phyloP scores from a whole-genome alignment of 2,329 filamentous ascomycete species.

The Emergomyces orientalis region DNA sequence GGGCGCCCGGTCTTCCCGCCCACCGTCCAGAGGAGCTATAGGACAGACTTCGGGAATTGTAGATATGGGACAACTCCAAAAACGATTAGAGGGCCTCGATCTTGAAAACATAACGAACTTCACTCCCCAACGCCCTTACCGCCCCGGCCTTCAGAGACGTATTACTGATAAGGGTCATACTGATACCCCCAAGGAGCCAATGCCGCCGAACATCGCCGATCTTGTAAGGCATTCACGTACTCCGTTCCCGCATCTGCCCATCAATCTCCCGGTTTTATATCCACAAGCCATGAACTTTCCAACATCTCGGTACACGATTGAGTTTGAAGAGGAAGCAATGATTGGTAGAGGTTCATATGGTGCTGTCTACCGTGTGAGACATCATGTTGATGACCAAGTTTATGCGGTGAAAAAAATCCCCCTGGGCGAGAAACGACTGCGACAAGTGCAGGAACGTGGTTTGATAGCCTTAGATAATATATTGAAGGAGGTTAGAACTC shows the following conservation, averaged over 20 bases:
- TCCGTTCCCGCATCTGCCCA: slow-evolving; percentile 14
- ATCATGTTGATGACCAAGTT: slow-evolving; percentile 51
- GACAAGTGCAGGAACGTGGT: slow-evolving; percentile 44
- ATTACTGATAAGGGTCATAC: slow-evolving; percentile 11
- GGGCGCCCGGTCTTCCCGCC: slow-evolving; percentile 16
- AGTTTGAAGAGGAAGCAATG: slow-evolving; percentile 46
- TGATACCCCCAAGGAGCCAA: slow-evolving; percentile 8
- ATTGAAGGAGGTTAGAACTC: slow-evolving; percentile 51
- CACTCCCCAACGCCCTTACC: background rate
- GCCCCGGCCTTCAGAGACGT: slow-evolving; percentile 8
- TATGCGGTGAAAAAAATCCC: slow-evolving; percentile 61
- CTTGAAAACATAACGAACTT: background rate
- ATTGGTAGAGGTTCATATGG: slow-evolving; percentile 59
- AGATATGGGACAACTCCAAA: background rate
- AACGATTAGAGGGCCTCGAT: background rate
- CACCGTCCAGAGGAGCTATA: slow-evolving; percentile 17
- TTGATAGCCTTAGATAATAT: slow-evolving; percentile 48
- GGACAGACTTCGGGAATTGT: slow-evolving; percentile 15
- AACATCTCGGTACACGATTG: slow-evolving; percentile 39
- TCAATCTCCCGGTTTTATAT: slow-evolving; percentile 11
- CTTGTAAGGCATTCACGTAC: slow-evolving; percentile 16
- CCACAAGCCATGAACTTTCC: slow-evolving; percentile 9
- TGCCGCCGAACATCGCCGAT: slow-evolving; percentile 11
- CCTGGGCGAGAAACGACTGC: slow-evolving; percentile 44
- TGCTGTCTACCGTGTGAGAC: slow-evolving; percentile 52